Base-by-base conservation (phyloP, 768 basidiomycete species). In the Russula abietina region DNA sequence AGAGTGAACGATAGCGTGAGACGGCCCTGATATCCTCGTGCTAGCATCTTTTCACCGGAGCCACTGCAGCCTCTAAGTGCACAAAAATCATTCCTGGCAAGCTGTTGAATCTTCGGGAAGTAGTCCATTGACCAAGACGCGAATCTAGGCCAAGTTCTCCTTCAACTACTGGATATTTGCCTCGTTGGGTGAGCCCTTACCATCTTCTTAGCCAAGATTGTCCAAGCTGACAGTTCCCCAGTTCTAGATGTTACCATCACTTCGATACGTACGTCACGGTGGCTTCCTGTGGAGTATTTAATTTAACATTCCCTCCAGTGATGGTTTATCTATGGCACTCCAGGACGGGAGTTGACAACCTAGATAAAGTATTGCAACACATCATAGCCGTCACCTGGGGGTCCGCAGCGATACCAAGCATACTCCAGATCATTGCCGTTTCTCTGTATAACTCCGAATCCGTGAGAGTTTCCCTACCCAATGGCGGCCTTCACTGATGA, bases 81-180 rank as follows among this genome's bases (percentile, higher is more conserved):
- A 28, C 56, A 68, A 36, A 61, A 61, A 17, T 62, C 58, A 10
- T 60, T 68, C 26, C 52, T 53, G 54, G 67, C 55, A 52, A 65
- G 65, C 38, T 22, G 19, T 11, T 11, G 4, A 5, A 17, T n/a
- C 22, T 30, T 26, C 24, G 8, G 30, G 6, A 12, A 19, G 56
- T 53, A 22, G 28, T 11, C 19, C 19, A 17, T 41, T 55, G 52
- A 59, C 57, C 8, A 17, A 60, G 33, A 28, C 50, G 38, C 36
- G 46, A 22, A 55, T 51, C 51, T 49, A 79, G 79, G 77, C 77
- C 14, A 70, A 77, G 4, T 68, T 77, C 26, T 74, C 78, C 4
- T 80, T 80, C 68, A 74, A 77, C 0, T 76, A 77, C 56, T 81
- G 79, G 79, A 76, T 79, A 26, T 75, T 77, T 62, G 78, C 76